Conservation (phyloP, 2,329 filamentous ascomycete genomes). For the Fusarium algeriense region DNA sequence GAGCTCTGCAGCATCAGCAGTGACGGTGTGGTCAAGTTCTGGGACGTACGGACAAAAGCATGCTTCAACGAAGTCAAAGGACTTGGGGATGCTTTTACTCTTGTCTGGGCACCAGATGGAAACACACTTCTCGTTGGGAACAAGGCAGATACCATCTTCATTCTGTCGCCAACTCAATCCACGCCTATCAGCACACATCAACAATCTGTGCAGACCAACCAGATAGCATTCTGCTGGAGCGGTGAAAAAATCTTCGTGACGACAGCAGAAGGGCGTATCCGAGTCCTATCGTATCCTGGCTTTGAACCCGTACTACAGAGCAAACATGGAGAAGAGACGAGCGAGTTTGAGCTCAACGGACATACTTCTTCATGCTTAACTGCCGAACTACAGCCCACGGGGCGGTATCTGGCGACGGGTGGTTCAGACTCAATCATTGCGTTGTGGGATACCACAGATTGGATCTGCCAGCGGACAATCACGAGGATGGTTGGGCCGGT, state of each 20-base stretch:
- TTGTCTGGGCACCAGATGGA: constrained; percentile 81
- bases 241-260: constrained; percentile 78
- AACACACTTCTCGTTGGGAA: constrained; percentile 77
- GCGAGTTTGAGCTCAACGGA: constrained; percentile 74
- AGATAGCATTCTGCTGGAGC: constrained; percentile 79
- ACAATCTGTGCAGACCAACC: constrained; percentile 75
- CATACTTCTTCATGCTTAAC: constrained; percentile 80
- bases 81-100: constrained; percentile 75
- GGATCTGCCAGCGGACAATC: constrained; percentile 80
- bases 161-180: constrained; percentile 71
- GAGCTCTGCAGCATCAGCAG: constrained; percentile 80
- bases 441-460: constrained; percentile 82
- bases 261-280: constrained; percentile 76
- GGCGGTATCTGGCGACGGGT: constrained; percentile 78
- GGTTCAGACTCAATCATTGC: constrained; percentile 81
- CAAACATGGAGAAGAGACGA: constrained; percentile 58
- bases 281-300: constrained; percentile 76
- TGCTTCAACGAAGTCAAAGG: constrained; percentile 77
- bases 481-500: constrained; percentile 77
- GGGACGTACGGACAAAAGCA: constrained; percentile 81
- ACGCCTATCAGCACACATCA: constrained; percentile 69
- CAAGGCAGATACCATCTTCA: constrained; percentile 74
- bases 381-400: constrained; percentile 77
- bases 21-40: constrained; percentile 81
- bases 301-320: constrained; percentile 68